phyloP scores from a whole-genome alignment of 148 eudicot genomes.

The Chenopodium quinoa region DNA sequence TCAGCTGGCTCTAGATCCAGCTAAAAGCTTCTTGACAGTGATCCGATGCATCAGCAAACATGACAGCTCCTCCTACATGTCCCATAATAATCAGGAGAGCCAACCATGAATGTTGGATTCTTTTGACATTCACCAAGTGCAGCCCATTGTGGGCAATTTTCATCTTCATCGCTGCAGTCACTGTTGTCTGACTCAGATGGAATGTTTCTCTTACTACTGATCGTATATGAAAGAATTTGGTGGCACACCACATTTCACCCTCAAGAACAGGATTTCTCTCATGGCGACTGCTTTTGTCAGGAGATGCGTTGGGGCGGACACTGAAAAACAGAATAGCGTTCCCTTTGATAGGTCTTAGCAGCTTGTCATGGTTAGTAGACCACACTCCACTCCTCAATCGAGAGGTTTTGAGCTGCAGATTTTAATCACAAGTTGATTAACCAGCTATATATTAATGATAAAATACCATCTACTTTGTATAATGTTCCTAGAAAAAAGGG shows the following conservation, averaged over 20 bases:
- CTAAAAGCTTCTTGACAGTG: background rate
- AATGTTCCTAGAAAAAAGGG: background rate
- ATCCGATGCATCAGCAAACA: constrained; percentile 45
- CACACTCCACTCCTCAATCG: constrained; percentile 40
- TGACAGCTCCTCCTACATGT: constrained; percentile 93
- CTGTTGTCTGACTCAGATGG: constrained; percentile 26
- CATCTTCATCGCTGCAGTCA: constrained; percentile 85
- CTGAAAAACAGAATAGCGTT: constrained; percentile 83
- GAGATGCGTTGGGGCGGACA: constrained; percentile 61
- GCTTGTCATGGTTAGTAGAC: constrained; percentile 37
- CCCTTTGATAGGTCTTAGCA: constrained; percentile 65
- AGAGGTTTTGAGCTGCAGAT: constrained; percentile 38
- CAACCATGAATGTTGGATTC: constrained; percentile 86
- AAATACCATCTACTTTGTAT: background rate
- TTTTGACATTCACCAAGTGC: constrained; percentile 73
- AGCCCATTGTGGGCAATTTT: constrained; percentile 84
- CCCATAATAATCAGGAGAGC: constrained; percentile 91
- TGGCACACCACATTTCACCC: constrained; percentile 82
- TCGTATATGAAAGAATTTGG: constrained; percentile 57
- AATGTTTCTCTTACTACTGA: constrained; percentile 18
- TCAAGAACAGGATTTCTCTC: constrained; percentile 60
- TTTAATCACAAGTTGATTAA: background rate
- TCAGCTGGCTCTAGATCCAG: background rate
- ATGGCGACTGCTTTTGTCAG: constrained; percentile 64
- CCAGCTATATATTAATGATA: background rate